These are phyloP conservation scores for Dillenia turbinata DNA, from an alignment of 164 flowering plant species.

Conservation along the genomic window DNA sequence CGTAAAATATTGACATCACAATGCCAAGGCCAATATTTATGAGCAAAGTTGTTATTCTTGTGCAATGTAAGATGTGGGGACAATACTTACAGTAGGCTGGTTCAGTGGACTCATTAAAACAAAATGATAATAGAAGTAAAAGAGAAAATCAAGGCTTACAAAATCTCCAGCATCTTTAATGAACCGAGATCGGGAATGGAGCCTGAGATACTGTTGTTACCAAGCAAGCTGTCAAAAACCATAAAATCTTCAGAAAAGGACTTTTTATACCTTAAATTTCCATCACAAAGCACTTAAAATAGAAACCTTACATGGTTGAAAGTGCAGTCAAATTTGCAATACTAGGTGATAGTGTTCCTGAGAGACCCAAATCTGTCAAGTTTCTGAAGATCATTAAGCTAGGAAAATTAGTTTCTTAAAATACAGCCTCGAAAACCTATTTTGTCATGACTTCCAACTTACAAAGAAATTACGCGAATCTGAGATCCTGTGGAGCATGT, in stretches of 20 bases:
- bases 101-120: not conserved
- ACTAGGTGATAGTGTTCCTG: conserved; percentile 63
- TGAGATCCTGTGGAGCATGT: conserved; percentile 63
- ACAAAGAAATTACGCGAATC: conserved; percentile 68
- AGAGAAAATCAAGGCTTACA: conserved; percentile 48
- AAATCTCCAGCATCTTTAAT: conserved; percentile 45
- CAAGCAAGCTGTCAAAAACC: conserved; percentile 56
- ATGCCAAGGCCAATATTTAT: no score
- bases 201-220: conserved; percentile 70
- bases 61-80: no score
- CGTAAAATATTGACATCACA: no score
- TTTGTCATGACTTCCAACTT: conserved; percentile 25
- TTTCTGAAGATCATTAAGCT: conserved; percentile 43
- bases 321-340: conserved; percentile 80
- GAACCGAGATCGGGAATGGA: conserved; percentile 69
- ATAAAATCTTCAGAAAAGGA: conserved; percentile 11
- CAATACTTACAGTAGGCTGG: no score
- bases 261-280: not conserved
- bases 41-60: no score
- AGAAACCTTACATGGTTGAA: conserved; percentile 40
- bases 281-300: not conserved
- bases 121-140: not conserved
- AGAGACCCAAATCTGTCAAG: conserved; percentile 68
- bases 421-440: not conserved
- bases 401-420: not conserved